Evolutionary conservation across 495 filamentous ascomycete species (phyloP), one percentile per base, ranked within the genome.

Genomic region (Apodospora peruviana): DNA sequence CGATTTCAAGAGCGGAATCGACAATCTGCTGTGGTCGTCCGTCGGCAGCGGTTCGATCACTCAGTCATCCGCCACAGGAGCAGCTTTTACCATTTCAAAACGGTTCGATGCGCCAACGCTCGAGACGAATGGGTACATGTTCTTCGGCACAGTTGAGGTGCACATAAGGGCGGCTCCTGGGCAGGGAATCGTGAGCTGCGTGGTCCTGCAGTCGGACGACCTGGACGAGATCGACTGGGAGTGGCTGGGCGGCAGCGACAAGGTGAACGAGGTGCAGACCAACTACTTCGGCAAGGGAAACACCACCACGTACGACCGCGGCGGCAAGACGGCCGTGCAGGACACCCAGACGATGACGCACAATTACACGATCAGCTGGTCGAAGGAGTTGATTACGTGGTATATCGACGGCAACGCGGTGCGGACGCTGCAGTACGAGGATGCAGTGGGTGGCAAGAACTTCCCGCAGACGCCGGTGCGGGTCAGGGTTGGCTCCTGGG

Each of bases 271-370:
- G 45, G 87, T 88, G 5, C 86, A 95, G 69, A 84, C 79, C 68
- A 94, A 96, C 73, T 96, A 90, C 74, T 96, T 90, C 66, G 87
- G 90, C 60, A 94, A 95, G 74, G 90, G 90, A 17, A 84, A 90
- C 51, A 85, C 83, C 5, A 75, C 73, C 0, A 76, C 81, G 22
- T 90, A 82, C 55, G 76, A 86, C 60, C 87, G 87, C 46, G 90
- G 83, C 43, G 74, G 77, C 10, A 86, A 79, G 59, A 79, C 84
- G 56, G 2, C 34, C 24, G 70, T 85, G 20, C 54, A 66, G 25
- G 81, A 80, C 56, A 67, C 84, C 52, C 81, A 87, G 56, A 71
- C 66, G 25, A 65, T 67, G 1, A 86, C 79, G 60, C 83, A 93
- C 70, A 93, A 81, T 57, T 96, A 95, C 73, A 83, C 81, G 5